Conservation (phyloP, 305 asterid genomes). For the Solanum chacoense region DNA sequence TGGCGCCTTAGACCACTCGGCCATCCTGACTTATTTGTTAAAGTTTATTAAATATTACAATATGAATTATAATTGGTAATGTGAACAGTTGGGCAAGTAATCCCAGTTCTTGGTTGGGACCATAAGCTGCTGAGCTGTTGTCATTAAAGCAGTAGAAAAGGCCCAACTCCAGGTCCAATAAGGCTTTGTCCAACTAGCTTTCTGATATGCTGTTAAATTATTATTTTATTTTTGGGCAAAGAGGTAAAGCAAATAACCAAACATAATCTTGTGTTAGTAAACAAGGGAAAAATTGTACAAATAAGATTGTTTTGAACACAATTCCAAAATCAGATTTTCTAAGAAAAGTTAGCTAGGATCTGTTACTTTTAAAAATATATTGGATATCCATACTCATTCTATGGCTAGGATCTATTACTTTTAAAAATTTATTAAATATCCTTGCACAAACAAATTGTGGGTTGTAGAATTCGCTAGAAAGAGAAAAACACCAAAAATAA, state of each 20-base stretch:
- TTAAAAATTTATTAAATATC: no score
- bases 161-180: background rate
- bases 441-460: background rate
- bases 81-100: background rate
- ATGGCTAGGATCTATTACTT: no score
- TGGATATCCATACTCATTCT: no score
- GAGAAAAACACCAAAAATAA: background rate
- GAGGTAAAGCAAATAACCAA: background rate
- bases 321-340: background rate
- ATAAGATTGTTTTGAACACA: background rate
- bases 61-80: background rate
- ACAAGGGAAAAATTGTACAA: background rate
- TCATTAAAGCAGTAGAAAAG: background rate
- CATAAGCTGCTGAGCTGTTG: slow-evolving; percentile 4
- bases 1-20: slow-evolving; percentile 39
- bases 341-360: background rate
- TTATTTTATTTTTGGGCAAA: background rate
- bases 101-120: slow-evolving; percentile 22
- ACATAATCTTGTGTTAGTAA: background rate
- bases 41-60: fast-evolving
- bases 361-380: no score
- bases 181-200: background rate
- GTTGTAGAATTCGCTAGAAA: background rate
- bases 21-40: slow-evolving; percentile 18
- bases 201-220: background rate